Conservation (phyloP, 2,329 filamentous ascomycete genomes). For the Rhexocercosporidium sp. region DNA sequence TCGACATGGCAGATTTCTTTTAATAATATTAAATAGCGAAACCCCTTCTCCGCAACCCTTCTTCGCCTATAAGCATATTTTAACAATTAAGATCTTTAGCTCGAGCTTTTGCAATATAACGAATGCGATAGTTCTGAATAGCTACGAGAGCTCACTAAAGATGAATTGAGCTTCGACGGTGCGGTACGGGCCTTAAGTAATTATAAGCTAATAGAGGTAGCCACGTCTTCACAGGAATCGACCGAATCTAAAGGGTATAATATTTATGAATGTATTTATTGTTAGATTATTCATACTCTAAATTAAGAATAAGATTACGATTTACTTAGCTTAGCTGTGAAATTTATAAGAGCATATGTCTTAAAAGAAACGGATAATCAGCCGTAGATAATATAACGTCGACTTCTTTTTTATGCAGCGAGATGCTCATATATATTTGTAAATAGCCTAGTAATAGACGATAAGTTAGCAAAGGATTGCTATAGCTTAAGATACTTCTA, state of each 20-base stretch:
- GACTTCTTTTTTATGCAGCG: neutral
- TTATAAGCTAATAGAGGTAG: constrained; percentile 15
- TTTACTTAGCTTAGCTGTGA: too few species aligned
- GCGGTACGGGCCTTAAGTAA: constrained; percentile 12
- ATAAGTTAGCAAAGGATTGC: constrained; percentile 20
- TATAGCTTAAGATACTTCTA: constrained; percentile 10
- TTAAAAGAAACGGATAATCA: neutral
- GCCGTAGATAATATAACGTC: neutral
- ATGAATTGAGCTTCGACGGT: constrained; percentile 17
- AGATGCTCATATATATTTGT: constrained; percentile 8
- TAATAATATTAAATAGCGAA: constrained; percentile 14
- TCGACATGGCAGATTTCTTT: constrained; percentile 24
- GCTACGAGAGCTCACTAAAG: constrained; percentile 19
- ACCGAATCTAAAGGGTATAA: constrained; percentile 19
- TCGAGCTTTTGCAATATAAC: constrained; percentile 19
- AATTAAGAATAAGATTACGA: constrained; percentile 18
- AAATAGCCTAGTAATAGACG: constrained; percentile 22
- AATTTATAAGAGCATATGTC: constrained; percentile 15
- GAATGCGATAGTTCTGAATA: constrained; percentile 6
- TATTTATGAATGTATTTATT: constrained; percentile 19
- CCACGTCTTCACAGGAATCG: constrained; percentile 10
- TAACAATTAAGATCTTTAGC: constrained; percentile 22
- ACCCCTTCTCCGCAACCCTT: constrained; percentile 12
- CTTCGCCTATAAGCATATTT: constrained; percentile 19
- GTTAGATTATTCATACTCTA: constrained; percentile 18